Evolutionary conservation across 257 asterid genomes (phyloP).

Genomic region (Lycium ferocissimum): DNA sequence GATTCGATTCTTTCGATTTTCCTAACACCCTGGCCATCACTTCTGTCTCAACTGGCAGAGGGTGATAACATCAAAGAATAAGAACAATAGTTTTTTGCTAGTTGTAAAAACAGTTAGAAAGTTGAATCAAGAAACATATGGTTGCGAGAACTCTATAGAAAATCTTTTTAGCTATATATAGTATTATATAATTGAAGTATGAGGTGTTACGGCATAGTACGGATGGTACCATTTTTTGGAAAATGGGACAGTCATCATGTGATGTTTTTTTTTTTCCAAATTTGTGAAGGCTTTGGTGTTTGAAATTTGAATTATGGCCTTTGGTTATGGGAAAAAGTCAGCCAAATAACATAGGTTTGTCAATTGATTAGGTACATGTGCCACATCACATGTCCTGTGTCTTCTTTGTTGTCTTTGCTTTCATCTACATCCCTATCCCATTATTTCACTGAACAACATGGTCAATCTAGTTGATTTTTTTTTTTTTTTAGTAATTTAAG

Average conservation of each 20-base stretch:
- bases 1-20: not conserved
- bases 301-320: slow-evolving; percentile 14
- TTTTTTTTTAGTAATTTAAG: not conserved
- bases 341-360: slow-evolving; percentile 17
- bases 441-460: not conserved
- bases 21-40: not conserved
- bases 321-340: slow-evolving; percentile 2
- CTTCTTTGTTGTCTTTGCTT: not conserved
- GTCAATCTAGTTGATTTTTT: not conserved
- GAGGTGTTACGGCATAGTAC: slow-evolving; percentile 43
- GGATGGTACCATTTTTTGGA: slow-evolving; percentile 37
- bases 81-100: not conserved
- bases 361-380: slow-evolving; percentile 29
- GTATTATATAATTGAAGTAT: not conserved
- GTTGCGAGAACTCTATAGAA: not conserved
- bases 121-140: not conserved
- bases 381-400: slow-evolving; percentile 25
- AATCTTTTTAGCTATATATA: not conserved
- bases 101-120: not conserved
- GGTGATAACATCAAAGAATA: not conserved
- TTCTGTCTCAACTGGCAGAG: not conserved
- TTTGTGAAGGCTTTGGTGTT: not conserved
- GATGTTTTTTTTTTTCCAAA: slow-evolving; percentile 1
- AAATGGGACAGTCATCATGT: slow-evolving; percentile 35
- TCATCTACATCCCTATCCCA: too few species aligned